These are phyloP conservation scores for Epichloe sp. DNA, from an alignment of 2,329 filamentous ascomycete genomes.

Conservation along the genomic window DNA sequence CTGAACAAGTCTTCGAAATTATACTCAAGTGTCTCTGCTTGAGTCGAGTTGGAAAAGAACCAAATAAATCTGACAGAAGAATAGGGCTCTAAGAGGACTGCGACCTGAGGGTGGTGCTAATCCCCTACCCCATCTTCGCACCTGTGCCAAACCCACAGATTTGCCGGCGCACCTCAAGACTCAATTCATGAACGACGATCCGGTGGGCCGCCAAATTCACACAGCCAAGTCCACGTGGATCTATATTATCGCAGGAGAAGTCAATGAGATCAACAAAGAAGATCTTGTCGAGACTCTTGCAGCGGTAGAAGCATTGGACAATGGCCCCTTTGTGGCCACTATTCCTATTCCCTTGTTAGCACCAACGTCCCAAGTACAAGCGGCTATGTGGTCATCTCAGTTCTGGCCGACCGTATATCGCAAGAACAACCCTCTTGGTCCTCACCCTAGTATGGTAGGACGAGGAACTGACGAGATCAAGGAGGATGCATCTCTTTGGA, in stretches of 20 bases:
- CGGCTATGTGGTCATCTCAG: constrained; percentile 57
- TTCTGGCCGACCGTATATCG: constrained; percentile 82
- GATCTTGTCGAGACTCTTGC: constrained; percentile 37
- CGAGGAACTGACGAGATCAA: constrained; percentile 58
- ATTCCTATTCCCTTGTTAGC: constrained; percentile 60
- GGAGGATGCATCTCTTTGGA: constrained; percentile 50
- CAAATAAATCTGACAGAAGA: constrained; percentile 7
- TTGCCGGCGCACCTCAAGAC: constrained; percentile 53
- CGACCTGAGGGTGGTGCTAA: constrained; percentile 48
- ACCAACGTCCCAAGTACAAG: constrained; percentile 64
- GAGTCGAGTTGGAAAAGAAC: too few species aligned
- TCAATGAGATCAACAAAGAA: constrained; percentile 37
- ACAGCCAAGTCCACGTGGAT: constrained; percentile 48
- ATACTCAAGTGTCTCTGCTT: neutral
- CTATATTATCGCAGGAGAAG: constrained; percentile 42
- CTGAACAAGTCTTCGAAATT: neutral
- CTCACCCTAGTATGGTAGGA: constrained; percentile 62
- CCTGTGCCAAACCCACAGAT: constrained; percentile 59
- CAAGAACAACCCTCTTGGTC: constrained; percentile 76
- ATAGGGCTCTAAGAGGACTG: constrained; percentile 41
- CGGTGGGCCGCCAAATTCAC: constrained; percentile 40
- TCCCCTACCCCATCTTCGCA: constrained; percentile 57
- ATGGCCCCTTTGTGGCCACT: constrained; percentile 43
- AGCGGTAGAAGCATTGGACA: constrained; percentile 35
- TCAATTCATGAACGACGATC: constrained; percentile 45